Conservation (phyloP, 2,329 filamentous ascomycete genomes). For the Verticillium klebahnii region DNA sequence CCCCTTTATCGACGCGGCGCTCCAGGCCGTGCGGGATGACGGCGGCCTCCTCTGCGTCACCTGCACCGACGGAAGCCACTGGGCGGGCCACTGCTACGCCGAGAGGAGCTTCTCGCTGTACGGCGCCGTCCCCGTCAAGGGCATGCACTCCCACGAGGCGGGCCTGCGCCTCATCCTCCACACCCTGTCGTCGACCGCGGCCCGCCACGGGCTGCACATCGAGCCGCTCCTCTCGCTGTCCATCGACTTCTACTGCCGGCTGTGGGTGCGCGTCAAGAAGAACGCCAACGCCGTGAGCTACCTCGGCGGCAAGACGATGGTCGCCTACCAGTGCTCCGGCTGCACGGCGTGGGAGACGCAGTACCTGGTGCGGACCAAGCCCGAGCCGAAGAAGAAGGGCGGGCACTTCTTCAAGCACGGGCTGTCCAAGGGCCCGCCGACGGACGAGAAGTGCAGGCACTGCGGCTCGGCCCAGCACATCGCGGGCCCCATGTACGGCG, state of each 20-base stretch:
- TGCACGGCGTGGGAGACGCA: conserved; percentile 92
- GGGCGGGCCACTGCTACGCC: conserved; percentile 87
- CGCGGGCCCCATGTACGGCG: conserved; percentile 91
- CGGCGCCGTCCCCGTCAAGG: conserved; percentile 83
- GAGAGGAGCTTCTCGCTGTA: conserved; percentile 96
- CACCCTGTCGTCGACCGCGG: conserved; percentile 73
- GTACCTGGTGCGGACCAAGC: conserved; percentile 65
- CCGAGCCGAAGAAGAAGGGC: conserved; percentile 61
- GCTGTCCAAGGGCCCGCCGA: conserved; percentile 65
- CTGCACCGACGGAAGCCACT: conserved; percentile 93
- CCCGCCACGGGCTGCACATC: conserved; percentile 79
- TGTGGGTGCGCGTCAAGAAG: conserved; percentile 79
- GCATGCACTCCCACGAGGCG: conserved; percentile 80
- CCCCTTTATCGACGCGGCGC: conserved; percentile 84
- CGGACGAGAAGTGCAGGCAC: conserved; percentile 67
- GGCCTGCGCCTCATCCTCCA: conserved; percentile 84
- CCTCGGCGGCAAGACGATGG: conserved; percentile 84
- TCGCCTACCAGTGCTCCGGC: conserved; percentile 90
- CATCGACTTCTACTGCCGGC: conserved; percentile 89
- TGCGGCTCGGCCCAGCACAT: conserved; percentile 85
- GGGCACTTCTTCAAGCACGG: conserved; percentile 73
- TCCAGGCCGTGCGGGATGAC: conserved; percentile 78
- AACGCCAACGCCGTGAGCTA: conserved; percentile 87
- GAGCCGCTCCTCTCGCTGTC: conserved; percentile 89
- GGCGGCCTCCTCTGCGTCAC: conserved; percentile 92